Conservation (phyloP, 2,329 filamentous ascomycete species). For the Volutella citrinella region DNA sequence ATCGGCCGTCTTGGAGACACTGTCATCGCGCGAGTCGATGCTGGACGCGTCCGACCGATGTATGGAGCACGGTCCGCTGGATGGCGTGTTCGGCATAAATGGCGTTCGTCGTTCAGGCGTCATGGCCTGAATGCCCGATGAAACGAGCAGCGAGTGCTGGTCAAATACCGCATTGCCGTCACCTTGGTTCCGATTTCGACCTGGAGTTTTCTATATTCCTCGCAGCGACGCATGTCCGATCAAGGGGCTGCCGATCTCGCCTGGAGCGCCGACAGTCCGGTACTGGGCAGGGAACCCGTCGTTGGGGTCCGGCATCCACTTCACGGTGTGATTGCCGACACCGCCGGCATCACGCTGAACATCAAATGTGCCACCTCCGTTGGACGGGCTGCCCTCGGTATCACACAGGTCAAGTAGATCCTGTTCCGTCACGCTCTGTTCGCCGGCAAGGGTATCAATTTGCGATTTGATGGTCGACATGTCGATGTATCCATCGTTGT, state of each 20-base stretch:
- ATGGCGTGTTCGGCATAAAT: no score
- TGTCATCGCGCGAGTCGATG: no score
- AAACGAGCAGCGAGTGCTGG: no score
- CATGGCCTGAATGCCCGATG: no score
- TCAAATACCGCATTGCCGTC: no score
- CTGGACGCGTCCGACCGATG: no score
- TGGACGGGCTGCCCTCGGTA: slow-evolving; percentile 80
- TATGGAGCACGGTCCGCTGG: no score
- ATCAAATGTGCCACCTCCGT: slow-evolving; percentile 88
- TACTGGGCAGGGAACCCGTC: slow-evolving; percentile 38
- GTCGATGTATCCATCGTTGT: slow-evolving; percentile 65
- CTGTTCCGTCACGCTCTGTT: slow-evolving; percentile 40
- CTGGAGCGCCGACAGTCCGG: slow-evolving; percentile 54
- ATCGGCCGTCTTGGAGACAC: no score
- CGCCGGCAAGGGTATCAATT: slow-evolving; percentile 54
- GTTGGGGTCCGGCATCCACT: slow-evolving; percentile 54
- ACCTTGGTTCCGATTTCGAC: no score
- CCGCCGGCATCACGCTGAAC: slow-evolving; percentile 51
- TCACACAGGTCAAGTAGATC: slow-evolving; percentile 86
- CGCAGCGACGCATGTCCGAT: slow-evolving; percentile 39
- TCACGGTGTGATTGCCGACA: slow-evolving; percentile 41
- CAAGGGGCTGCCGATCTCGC: slow-evolving; percentile 69
- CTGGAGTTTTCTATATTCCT: no score
- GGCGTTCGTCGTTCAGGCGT: no score
- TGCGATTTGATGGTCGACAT: slow-evolving; percentile 65